phyloP scores from a whole-genome alignment of 2,329 filamentous ascomycete species.

The Sarocladium kiliense region DNA sequence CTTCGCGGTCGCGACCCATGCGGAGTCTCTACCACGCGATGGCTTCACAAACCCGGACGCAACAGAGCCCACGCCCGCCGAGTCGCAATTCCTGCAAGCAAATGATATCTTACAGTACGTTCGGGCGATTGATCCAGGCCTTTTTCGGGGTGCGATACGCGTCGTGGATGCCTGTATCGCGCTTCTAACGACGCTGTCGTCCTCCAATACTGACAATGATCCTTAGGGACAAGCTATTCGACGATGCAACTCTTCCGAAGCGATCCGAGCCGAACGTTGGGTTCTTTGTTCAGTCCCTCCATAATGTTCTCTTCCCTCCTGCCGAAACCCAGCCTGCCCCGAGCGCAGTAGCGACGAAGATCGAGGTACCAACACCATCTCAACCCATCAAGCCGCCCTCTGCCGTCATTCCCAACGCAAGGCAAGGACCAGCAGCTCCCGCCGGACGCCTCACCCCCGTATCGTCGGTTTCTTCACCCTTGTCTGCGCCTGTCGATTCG shows the following conservation, averaged over 20 bases:
- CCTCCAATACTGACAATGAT: constrained; percentile 16
- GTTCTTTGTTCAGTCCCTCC: constrained; percentile 6
- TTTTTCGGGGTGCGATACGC: constrained; percentile 12
- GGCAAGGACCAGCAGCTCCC: not conserved
- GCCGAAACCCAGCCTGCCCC: not conserved
- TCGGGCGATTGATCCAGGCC: constrained; percentile 12
- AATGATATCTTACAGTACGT: constrained; percentile 58
- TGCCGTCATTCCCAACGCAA: constrained; percentile 4
- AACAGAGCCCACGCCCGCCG: constrained; percentile 44
- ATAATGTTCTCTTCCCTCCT: constrained; percentile 5
- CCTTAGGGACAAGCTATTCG: constrained; percentile 24
- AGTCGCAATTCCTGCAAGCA: constrained; percentile 51
- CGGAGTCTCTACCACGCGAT: constrained; percentile 55
- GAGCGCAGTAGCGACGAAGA: constrained; percentile 6
- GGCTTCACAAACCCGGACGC: constrained; percentile 53
- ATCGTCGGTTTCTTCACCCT: constrained; percentile 1
- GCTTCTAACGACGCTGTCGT: constrained; percentile 11
- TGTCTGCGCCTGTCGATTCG: not conserved
- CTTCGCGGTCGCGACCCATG: constrained; percentile 71
- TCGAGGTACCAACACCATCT: not conserved
- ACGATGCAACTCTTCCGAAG: constrained; percentile 2
- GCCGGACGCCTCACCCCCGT: not conserved
- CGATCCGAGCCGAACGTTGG: constrained; percentile 1
- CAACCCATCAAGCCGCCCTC: not conserved
- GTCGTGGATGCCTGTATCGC: constrained; percentile 8